These are phyloP conservation scores for Diaporthe australafricana DNA, from an alignment of 2,329 filamentous ascomycete species.

Conservation along the genomic window DNA sequence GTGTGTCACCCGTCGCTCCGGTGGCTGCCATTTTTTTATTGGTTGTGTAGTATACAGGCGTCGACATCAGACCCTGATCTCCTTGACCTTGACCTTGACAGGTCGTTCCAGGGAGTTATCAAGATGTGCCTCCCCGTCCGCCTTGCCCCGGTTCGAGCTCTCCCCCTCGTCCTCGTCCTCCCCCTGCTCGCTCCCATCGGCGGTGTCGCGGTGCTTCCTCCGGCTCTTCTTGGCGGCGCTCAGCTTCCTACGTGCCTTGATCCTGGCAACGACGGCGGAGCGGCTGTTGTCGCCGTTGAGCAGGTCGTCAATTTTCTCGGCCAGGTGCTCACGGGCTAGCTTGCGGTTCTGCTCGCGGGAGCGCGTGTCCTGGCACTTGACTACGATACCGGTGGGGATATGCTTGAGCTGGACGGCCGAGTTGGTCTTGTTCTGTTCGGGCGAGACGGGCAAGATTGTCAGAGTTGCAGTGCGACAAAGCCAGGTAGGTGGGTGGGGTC, in stretches of 20 bases:
- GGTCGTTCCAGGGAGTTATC: neutral
- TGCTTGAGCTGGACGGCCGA: slow-evolving; percentile 95
- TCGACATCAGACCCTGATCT: slow-evolving; percentile 3
- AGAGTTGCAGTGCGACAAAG: neutral
- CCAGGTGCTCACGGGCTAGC: slow-evolving; percentile 82
- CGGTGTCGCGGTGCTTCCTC: slow-evolving; percentile 79
- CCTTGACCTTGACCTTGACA: slow-evolving; percentile 17
- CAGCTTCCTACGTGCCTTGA: slow-evolving; percentile 76
- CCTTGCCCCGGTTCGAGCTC: slow-evolving; percentile 33
- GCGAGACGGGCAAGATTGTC: neutral
- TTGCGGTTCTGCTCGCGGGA: slow-evolving; percentile 89
- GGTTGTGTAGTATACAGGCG: too few relatives aligned
- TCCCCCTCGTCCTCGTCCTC: slow-evolving; percentile 41
- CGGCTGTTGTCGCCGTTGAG: slow-evolving; percentile 78
- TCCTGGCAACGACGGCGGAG: slow-evolving; percentile 70
- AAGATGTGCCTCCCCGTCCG: neutral
- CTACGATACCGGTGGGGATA: slow-evolving; percentile 87
- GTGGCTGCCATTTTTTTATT: neutral
- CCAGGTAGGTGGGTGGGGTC: neutral
- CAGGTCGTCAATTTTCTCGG: slow-evolving; percentile 78
- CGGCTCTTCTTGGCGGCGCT: slow-evolving; percentile 85
- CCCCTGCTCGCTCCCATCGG: slow-evolving; percentile 55
- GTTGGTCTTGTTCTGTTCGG: slow-evolving; percentile 86
- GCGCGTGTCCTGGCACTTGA: slow-evolving; percentile 94
- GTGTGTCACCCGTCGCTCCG: too few relatives aligned